Evolutionary conservation across 495 filamentous ascomycete genomes (phyloP), one percentile per base, ranked within the genome.

Genomic region (Penicillium coprophilum): DNA sequence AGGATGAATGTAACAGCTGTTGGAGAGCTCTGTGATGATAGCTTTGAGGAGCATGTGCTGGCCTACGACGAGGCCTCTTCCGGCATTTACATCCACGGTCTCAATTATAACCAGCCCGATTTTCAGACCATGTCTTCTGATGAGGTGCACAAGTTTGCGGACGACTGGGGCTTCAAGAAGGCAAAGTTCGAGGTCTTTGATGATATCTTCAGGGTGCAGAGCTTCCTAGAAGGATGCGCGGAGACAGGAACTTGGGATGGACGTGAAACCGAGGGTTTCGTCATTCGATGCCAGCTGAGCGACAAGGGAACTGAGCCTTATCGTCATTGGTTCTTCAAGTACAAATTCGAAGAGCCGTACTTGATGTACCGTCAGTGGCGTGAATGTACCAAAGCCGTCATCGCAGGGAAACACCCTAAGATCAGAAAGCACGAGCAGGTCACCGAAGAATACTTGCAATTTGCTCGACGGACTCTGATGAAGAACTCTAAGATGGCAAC

Each of bases 341-440:
- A 91, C 81, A 98, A 98, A 75, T 98, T 97, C 50, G 94, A 98
- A 68, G 95, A 98, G 75, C 94, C 94, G 0, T 98, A 98, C 69
- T 74, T 98, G 60, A 90, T 98, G 90, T 98, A 96, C 67, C 85
- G 94, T 32, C 95, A 97, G 72, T 98, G 94, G 94, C 88, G 94
- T 36, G 94, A 97, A 76, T 93, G 87, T 68, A 98, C 94, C 24
- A 98, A 97, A 71, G 80, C 91, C 11, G 75, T 97, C 47, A 96
- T 97, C 50, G 53, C 78, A 3, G 91, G 91, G 11, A 87, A 81
- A 63, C 70, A 82, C 21, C 90, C 91, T 10, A 88, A 81, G 53
- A 87, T 81, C 75, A 89, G 81, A 73, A 97, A 97, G 68, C 95
- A 98, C 71, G 71, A 83, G 61, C 82, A 88, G 63, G 92, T 98